Conservation (phyloP, 148 eudicot genomes). For the Fagopyrum homotropicum region DNA sequence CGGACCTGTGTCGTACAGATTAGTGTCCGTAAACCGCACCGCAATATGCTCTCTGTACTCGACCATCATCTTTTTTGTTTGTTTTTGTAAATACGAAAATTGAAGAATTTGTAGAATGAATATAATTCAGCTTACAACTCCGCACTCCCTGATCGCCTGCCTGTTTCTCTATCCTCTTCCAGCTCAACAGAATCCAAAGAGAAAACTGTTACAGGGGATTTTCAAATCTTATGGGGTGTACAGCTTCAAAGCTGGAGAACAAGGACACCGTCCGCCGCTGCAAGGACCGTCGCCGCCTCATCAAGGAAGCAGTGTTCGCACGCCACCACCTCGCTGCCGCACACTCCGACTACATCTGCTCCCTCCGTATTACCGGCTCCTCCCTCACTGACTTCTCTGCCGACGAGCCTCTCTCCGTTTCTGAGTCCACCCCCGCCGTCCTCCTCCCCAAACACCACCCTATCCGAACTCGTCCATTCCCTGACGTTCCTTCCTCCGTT, state of each 20-base stretch:
- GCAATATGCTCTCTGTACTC: no score
- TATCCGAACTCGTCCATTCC: constrained; percentile 4
- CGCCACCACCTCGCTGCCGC: constrained; percentile 98
- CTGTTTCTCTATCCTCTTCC: background rate
- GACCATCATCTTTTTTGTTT: no score
- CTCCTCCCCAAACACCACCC: constrained; percentile 28
- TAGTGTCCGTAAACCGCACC: no score
- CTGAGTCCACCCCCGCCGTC: constrained; percentile 67
- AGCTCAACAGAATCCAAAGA: background rate
- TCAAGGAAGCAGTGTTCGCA: constrained; percentile 79
- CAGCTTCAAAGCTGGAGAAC: constrained; percentile 84
- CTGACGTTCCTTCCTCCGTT: constrained; percentile 9
- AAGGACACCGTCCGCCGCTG: constrained; percentile 94
- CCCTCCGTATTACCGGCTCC: constrained; percentile 68
- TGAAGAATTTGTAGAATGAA: no score
- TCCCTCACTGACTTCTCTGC: constrained; percentile 67
- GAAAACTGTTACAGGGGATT: background rate
- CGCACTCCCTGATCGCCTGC: background rate
- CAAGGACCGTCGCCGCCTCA: constrained; percentile 84
- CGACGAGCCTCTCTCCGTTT: constrained; percentile 73
- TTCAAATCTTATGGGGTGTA: constrained; percentile 53
- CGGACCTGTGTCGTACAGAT: no score
- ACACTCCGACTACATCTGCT: constrained; percentile 80
- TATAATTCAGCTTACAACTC: background rate
- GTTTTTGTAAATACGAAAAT: no score